Base-by-base conservation (phyloP, 495 filamentous ascomycete species). In the Aspergillus heteromorphus region DNA sequence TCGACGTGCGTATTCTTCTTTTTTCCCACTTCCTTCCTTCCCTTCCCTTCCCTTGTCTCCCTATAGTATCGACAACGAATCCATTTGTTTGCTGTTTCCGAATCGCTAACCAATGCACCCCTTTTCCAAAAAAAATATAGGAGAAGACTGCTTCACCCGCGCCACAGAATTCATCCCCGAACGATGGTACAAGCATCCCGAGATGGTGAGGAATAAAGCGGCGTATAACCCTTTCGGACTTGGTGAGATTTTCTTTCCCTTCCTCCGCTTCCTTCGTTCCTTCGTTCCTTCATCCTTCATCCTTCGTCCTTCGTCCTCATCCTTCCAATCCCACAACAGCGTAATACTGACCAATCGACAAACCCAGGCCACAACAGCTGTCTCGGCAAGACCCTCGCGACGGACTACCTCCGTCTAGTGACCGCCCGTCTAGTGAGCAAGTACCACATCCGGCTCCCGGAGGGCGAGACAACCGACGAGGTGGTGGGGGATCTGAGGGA, bases 201-300 rank as follows among this genome's bases (percentile, higher is more conserved):
- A 83, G 6, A 64, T 84, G 54, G 65, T 81, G 30, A 67, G 60
- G 13, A 68, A 82, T 52, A 72, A 68, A 53, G 57, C 57, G 3
- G 80, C 76, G 1, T 85, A 79, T 45, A 57, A 66, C 1, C 83
- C 82, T 0, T 86, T 84, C 56, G 69, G 66, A 6, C 56, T 65
- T n/a, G 78, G 79, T 48, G 51, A 62, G 18, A 18, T 2, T 7
- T 9, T 47, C 40, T 13, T 13, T 34, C 17, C 41, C 31, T n/a
- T 41, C 50, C 71, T 67, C 51, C 49, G 53, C 18, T 30, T 10
- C 21, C 16, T 17, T 4, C 8, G 16, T 11, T 16, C 16, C 11
- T 45, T 20, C 11, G 27, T 30, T 30, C 16, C n/a, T n/a, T n/a
- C n/a, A n/a, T n/a, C n/a, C n/a, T n/a, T n/a, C n/a, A n/a, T n/a